Percentiles rank a stretch among this genome's conserved stretches.
These are phyloP conservation scores for Phytopythium kandeliae DNA, from an alignment of 352 stramenopile genomes.

Conservation along the genomic window DNA sequence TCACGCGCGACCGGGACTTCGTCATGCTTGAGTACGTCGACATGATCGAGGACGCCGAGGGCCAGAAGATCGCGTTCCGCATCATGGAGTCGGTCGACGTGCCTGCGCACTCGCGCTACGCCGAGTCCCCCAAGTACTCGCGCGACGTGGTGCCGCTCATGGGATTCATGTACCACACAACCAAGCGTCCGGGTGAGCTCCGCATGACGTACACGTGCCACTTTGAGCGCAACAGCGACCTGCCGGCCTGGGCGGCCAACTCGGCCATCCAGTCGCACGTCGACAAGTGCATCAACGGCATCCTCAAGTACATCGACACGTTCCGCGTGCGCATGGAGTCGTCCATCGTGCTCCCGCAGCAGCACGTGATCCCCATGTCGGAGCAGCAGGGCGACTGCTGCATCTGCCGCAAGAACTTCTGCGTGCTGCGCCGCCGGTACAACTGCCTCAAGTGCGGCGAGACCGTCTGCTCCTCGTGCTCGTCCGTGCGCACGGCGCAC, in stretches of 20 bases:
- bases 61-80: constrained; percentile 77
- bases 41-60: constrained; percentile 84
- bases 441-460: constrained; percentile 85
- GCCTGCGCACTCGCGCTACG: constrained; percentile 38
- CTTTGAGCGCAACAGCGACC: constrained; percentile 79
- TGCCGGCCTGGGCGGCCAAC: constrained; percentile 79
- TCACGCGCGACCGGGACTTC: constrained; percentile 75
- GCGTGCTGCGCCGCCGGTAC: constrained; percentile 60
- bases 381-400: constrained; percentile 70
- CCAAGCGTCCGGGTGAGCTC: constrained; percentile 67
- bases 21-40: constrained; percentile 86
- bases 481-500: constrained; percentile 46
- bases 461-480: constrained; percentile 77
- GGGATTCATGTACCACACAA: constrained; percentile 86
- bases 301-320: constrained; percentile 82
- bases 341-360: constrained; percentile 62
- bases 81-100: constrained; percentile 84
- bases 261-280: constrained; percentile 84
- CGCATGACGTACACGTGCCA: constrained; percentile 86
- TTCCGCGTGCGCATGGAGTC: constrained; percentile 63
- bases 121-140: constrained; percentile 56
- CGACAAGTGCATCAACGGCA: constrained; percentile 81
- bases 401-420: constrained; percentile 76
- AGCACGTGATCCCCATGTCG: constrained; percentile 59
- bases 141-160: constrained; percentile 77